A percentile compares a stretch with the other conserved stretches of the same genome.
Evolutionary conservation across 768 basidiomycete genomes (phyloP).

Genomic region (Hypholoma fasciculare): DNA sequence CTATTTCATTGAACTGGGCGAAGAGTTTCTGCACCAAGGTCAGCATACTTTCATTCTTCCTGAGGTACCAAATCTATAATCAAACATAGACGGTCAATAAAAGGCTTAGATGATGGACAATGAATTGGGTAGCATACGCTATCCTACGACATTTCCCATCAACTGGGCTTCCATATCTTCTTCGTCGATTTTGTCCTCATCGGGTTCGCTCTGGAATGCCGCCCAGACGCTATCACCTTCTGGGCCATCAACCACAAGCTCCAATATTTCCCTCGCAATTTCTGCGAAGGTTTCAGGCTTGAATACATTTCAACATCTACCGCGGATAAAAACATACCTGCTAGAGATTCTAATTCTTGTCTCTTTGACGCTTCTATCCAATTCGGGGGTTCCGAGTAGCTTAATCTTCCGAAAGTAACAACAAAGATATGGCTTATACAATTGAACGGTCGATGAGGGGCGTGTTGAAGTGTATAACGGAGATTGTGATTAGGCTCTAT

Average conservation of each 20-base stretch:
- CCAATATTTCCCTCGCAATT: slow-evolving; percentile 59
- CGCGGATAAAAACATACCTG: slow-evolving; percentile 37
- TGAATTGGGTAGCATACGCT: background rate
- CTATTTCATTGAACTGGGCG: slow-evolving; percentile 51
- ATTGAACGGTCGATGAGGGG: slow-evolving; percentile 55
- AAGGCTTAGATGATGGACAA: slow-evolving; percentile 13
- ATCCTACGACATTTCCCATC: slow-evolving; percentile 27
- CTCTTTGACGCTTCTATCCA: slow-evolving; percentile 48
- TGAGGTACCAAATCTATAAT: background rate
- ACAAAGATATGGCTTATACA: slow-evolving; percentile 70
- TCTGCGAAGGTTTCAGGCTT: slow-evolving; percentile 34
- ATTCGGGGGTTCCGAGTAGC: slow-evolving; percentile 65
- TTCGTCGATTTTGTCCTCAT: slow-evolving; percentile 48
- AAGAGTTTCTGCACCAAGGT: slow-evolving; percentile 57
- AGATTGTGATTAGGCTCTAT: slow-evolving; percentile 49
- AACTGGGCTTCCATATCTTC: slow-evolving; percentile 59
- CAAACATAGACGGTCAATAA: slow-evolving; percentile 20
- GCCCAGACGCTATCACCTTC: slow-evolving; percentile 68
- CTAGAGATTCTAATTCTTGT: slow-evolving; percentile 42
- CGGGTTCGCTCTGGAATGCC: slow-evolving; percentile 51
- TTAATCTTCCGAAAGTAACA: slow-evolving; percentile 74
- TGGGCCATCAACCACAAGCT: slow-evolving; percentile 70
- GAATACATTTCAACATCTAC: background rate
- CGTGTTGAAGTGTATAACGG: slow-evolving; percentile 56
- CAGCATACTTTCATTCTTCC: slow-evolving; percentile 4